phyloP scores from a whole-genome alignment of 2,329 filamentous ascomycete species.

The Xylariaceae sp. region DNA sequence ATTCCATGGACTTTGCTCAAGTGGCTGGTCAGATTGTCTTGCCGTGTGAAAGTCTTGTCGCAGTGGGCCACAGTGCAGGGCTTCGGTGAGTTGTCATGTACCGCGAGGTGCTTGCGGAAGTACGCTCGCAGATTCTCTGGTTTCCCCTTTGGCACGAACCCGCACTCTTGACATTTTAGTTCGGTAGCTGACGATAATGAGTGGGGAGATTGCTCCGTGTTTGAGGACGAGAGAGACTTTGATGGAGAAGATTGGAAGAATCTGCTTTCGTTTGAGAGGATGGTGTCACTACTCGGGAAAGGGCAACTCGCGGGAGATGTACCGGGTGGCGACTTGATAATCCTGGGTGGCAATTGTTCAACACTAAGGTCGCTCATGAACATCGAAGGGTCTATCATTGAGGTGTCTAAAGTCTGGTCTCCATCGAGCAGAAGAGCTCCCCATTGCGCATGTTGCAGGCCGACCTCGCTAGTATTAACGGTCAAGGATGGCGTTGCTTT shows the following conservation, averaged over 20 bases:
- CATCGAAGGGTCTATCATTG: too few relatives aligned
- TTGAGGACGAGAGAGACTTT: background rate
- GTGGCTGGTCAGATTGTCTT: slow-evolving; percentile 7
- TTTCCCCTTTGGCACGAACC: background rate
- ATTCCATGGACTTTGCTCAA: background rate
- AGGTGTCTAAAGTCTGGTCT: background rate
- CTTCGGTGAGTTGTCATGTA: background rate
- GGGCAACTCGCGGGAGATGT: background rate
- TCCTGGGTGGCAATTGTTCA: background rate
- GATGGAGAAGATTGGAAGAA: background rate
- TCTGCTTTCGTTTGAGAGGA: background rate
- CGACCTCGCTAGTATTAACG: background rate
- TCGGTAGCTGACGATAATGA: background rate
- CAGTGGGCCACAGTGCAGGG: slow-evolving; percentile 3
- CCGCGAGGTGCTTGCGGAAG: slow-evolving; percentile 4
- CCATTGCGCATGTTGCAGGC: background rate
- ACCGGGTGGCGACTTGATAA: background rate
- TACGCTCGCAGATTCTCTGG: background rate
- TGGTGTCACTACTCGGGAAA: background rate
- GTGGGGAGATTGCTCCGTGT: background rate
- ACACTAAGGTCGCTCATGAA: background rate
- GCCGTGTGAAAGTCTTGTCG: slow-evolving; percentile 1
- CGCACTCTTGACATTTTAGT: background rate
- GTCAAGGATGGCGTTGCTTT: background rate
- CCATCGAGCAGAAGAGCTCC: background rate